Base-by-base conservation (phyloP, 129 eudicot species). In the Chrysanthemum seticuspe region DNA sequence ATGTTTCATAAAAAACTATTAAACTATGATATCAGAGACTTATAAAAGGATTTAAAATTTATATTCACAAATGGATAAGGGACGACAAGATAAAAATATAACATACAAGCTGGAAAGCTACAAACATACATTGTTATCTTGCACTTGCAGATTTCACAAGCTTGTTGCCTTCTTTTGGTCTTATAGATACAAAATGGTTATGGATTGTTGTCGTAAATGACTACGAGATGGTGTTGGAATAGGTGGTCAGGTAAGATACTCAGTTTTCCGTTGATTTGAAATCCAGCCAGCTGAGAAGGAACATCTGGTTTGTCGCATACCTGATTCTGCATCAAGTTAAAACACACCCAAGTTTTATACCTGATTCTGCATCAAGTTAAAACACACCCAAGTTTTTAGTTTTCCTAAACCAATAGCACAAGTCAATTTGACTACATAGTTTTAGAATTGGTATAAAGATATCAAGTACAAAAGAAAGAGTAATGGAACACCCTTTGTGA, bases 281-380 rank as follows among this genome's bases (percentile, higher is more conserved):
- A n/a, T n/a, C n/a, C n/a, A n/a, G n/a, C n/a, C n/a, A n/a, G n/a
- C n/a, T 73, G 21, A 15, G 81, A 74, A 10, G 65, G 77, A 60
- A 79, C 74, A 65, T 72, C 70, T 12, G 79, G 64, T 78, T 81
- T 67, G 70, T 63, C 4, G 63, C 78, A 78, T 2, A n/a, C n/a
- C n/a, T n/a, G n/a, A n/a, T n/a, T n/a, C n/a, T n/a, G n/a, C n/a
- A n/a, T n/a, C n/a, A n/a, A n/a, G n/a, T n/a, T n/a, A n/a, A n/a
- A n/a, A n/a, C n/a, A n/a, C n/a, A n/a, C n/a, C n/a, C n/a, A n/a
- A n/a, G n/a, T n/a, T n/a, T n/a, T n/a, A n/a, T n/a, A 70, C 65
- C 10, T 34, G 59, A 70, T 89, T 92, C 64, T 89, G 89, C 47
- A 74, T 67, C 87, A 92, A 70, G 75, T 92, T 86, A 54, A 92